Conservation (phyloP, 2,329 filamentous ascomycete genomes). For the Colletotrichum noveboracense region DNA sequence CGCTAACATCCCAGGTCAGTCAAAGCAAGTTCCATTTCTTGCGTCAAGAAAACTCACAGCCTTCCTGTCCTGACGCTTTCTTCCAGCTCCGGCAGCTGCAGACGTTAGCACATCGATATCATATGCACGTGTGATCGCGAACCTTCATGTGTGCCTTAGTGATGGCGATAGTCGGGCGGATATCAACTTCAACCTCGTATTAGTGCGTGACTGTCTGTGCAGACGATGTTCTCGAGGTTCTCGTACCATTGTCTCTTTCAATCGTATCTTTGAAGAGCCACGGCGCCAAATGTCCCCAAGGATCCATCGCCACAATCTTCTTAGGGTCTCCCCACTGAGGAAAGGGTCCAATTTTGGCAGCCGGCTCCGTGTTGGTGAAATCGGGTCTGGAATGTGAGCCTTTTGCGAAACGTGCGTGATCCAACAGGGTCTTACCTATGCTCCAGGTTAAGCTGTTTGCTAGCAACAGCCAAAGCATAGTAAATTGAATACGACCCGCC, state of each 20-base stretch:
- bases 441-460: slow-evolving; percentile 83
- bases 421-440: slow-evolving; percentile 60
- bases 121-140: neutral
- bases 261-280: slow-evolving; percentile 84
- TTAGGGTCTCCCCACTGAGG: slow-evolving; percentile 87
- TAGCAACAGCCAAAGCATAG: slow-evolving; percentile 90
- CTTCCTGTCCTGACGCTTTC: slow-evolving; percentile 83
- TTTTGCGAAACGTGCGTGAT: neutral
- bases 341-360: slow-evolving; percentile 87
- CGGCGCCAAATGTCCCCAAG: slow-evolving; percentile 84
- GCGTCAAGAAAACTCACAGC: slow-evolving; percentile 52
- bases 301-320: slow-evolving; percentile 98
- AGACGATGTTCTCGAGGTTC: neutral
- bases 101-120: slow-evolving; percentile 1
- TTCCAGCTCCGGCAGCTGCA: slow-evolving; percentile 83
- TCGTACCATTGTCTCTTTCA: slow-evolving; percentile 70
- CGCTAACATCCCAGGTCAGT: slow-evolving; percentile 33
- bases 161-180: slow-evolving; percentile 88
- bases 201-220: neutral
- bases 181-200: slow-evolving; percentile 62
- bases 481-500: slow-evolving; percentile 97
- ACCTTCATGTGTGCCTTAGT: slow-evolving; percentile 92
- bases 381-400: slow-evolving; percentile 49
- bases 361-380: slow-evolving; percentile 82
- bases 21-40: neutral